Evolutionary conservation across 345 rosid genomes (phyloP).

Genomic region (Iberis pinnata): DNA sequence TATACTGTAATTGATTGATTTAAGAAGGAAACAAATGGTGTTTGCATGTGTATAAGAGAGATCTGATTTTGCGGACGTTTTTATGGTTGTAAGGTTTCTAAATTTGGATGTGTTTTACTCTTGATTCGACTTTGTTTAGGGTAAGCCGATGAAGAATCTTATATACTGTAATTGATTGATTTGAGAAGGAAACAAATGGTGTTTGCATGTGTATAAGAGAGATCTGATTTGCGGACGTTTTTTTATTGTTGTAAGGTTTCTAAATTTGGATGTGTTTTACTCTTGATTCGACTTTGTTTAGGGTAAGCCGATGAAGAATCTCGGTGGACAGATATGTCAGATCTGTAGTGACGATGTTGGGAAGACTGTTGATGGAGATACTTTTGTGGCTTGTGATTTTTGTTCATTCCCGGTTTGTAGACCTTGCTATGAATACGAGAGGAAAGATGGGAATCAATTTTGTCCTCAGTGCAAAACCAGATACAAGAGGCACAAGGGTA

Average conservation of each 20-base stretch:
- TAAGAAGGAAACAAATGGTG: too few relatives aligned
- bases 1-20: background rate
- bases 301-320: slow-evolving; percentile 37
- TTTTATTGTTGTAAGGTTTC: too few relatives aligned
- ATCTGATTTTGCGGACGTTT: too few relatives aligned
- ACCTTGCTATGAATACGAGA: slow-evolving; percentile 89
- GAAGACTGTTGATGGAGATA: slow-evolving; percentile 53
- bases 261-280: background rate
- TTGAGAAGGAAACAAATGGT: too few relatives aligned
- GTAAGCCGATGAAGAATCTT: background rate
- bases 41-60: too few relatives aligned
- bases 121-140: too few relatives aligned
- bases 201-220: too few relatives aligned
- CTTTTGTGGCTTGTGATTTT: slow-evolving; percentile 64
- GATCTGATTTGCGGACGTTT: too few relatives aligned
- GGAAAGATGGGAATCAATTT: slow-evolving; percentile 86
- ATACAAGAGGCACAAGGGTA: slow-evolving; percentile 80
- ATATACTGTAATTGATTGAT: background rate
- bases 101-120: too few relatives aligned
- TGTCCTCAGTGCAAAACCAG: slow-evolving; percentile 98
- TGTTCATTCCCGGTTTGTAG: slow-evolving; percentile 93
- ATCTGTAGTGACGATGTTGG: slow-evolving; percentile 82
- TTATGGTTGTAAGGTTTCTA: too few relatives aligned
- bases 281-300: too few relatives aligned
- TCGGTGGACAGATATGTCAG: slow-evolving; percentile 68